Evolutionary conservation across 1,284 basidiomycete genomes (phyloP), one percentile per base, ranked within the genome.

Genomic region (Cryptococcus sp.): DNA sequence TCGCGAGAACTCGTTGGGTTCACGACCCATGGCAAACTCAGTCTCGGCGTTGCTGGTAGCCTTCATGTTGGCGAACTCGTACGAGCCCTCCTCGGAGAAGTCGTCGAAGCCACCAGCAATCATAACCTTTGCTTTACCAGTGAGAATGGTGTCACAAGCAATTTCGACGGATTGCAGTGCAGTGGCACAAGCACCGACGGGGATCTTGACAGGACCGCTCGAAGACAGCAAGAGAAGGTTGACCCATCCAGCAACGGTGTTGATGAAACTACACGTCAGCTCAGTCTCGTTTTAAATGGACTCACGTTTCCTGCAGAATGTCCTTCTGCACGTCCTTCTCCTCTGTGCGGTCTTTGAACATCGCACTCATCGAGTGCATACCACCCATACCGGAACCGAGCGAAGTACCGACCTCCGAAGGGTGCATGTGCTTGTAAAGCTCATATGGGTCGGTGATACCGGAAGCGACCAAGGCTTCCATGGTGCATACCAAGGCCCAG

Each of bases 11-110:
- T 99, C 95, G 47, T 89, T 91, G 27, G 95, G 95, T 80, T 99
- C 95, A 69, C 96, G 93, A 64, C 96, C 96, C 86, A 96, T 96
- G 10, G 94, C 94, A 72, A 97, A 90, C 80, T 99, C 96, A 41
- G 91, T 91, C 78, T 94, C 91, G 5, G 93, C 89, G 74, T 95
- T 97, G 80, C 90, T 93, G 7, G 96, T 99, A 6, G 96, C 96
- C 81, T 97, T 96, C 96, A 99, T 99, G 84, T 98, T 98, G 57
- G 93, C 95, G 79, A 94, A 94, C 80, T 97, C 93, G 79, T 87
- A 95, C 19, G 93, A 95, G 22, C 93, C 94, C 79, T 97, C 94
- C 80, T 99, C 96, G 68, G 89, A 90, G 75, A 98, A 86, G 78
- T 99, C 96, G 74, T 99, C 96, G 81, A 93, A 97, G 59, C 95